Evolutionary conservation across 164 flowering plant species (phyloP).

Genomic region (Vitis amurensis): DNA sequence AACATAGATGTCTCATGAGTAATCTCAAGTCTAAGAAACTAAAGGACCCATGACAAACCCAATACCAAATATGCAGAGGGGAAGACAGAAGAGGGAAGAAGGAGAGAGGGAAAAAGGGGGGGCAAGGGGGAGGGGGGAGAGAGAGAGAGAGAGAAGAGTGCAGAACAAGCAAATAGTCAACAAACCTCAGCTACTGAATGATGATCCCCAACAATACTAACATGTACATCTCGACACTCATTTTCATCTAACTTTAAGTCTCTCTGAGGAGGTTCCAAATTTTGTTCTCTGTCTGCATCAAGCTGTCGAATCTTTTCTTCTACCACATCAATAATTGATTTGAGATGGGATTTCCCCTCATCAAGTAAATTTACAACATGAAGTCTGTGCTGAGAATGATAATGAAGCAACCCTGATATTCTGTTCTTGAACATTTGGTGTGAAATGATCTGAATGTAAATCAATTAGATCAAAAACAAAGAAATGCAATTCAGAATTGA

Average conservation of each 20-base stretch:
- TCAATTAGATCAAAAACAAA: constrained; percentile 1
- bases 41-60: too few relatives aligned
- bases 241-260: constrained; percentile 33
- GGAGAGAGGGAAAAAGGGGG: not conserved
- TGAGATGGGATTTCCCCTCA: constrained; percentile 46
- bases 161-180: constrained; percentile 1
- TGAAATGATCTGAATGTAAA: constrained; percentile 46
- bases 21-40: too few relatives aligned
- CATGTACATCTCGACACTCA: constrained; percentile 74
- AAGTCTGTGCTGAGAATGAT: constrained; percentile 46
- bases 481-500: not conserved
- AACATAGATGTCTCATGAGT: too few relatives aligned
- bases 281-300: constrained; percentile 15
- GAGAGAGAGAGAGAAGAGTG: not conserved
- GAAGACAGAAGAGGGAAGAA: not conserved
- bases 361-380: constrained; percentile 54
- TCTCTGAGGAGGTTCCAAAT: constrained; percentile 23
- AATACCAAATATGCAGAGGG: too few relatives aligned
- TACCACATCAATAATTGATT: constrained; percentile 31
- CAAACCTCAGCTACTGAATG: constrained; percentile 43
- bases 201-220: constrained; percentile 34
- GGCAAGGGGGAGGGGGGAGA: not conserved
- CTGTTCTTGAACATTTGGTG: constrained; percentile 37
- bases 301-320: constrained; percentile 44
- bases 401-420: constrained; percentile 44